phyloP scores from a whole-genome alignment of 352 stramenopile genomes.

The Globisporangium carolinianum region DNA sequence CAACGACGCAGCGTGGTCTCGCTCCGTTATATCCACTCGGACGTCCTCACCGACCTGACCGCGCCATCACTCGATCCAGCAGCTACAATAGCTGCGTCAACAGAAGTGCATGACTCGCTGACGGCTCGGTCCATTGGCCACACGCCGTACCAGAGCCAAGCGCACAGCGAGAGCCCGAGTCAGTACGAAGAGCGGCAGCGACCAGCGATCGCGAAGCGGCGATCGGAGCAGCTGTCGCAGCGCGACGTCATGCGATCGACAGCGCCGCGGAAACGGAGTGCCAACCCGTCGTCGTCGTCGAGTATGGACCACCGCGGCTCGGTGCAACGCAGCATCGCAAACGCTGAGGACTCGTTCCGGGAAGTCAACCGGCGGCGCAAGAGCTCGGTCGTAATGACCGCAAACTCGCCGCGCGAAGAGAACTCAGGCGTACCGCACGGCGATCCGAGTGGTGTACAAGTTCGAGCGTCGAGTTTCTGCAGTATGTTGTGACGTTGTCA shows the following conservation, averaged over 20 bases:
- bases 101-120: no score
- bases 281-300: neutral
- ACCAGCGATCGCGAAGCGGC: neutral
- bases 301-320: neutral
- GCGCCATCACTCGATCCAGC: no score
- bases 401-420: neutral
- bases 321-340: neutral
- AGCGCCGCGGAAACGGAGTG: neutral
- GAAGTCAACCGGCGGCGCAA: conserved; percentile 2
- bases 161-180: no score
- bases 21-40: no score
- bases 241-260: neutral
- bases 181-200: neutral
- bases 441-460: no score
- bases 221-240: neutral
- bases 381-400: neutral
- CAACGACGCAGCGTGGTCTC: no score
- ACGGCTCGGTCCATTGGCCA: neutral
- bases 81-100: no score
- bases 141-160: no score
- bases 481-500: no score
- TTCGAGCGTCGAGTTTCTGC: no score
- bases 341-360: conserved; percentile 7
- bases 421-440: neutral
- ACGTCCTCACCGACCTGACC: no score